Evolutionary conservation across 2,329 filamentous ascomycete genomes (phyloP), one percentile per base, ranked within the genome.

Genomic region (Phialophora expanda): DNA sequence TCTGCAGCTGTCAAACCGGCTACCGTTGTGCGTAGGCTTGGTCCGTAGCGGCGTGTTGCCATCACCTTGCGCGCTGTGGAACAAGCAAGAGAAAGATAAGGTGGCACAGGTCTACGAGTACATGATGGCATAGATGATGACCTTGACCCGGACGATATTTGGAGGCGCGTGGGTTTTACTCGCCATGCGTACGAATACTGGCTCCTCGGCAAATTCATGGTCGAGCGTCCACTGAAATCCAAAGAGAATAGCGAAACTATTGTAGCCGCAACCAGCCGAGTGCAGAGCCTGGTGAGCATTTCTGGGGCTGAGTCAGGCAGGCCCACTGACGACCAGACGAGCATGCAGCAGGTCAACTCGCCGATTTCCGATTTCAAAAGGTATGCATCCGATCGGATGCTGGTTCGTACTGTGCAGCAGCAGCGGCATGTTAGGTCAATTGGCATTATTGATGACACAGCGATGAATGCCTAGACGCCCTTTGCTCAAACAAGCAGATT

Each of bases 271-370:
- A 14, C 6, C 8, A 11, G 22, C 26, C 22, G 22, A 6, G 26
- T 26, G 20, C 48, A 53, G 48, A 53, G 20, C 20, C 5, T 24
- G 48, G 20, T 28, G 26, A 53, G 20, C 12, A n/a, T 28, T 8
- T 53, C 26, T 22, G 14, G 48, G 1, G 14, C 22, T 12, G 20
- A 17, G 8, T 24, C 48, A 5, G 3, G 26, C 26, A n/a, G 11
- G 20, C 20, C 11, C 14, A 2, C 22, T 24, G 48, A 78, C 66
- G 77, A 79, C 62, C 76, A 79, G 62, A 79, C 77, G 0, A 78
- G 77, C 63, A 78, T 79, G 77, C 73, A 74, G 5, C 77, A 79
- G 62, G 74, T 79, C 11, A 79, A 79, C 61, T 74, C 77, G 48
- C 66, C 78, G n/a, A 79, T 79, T 24, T 72, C 72, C 50, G 74